Evolutionary conservation across 306 rosid species (phyloP), one percentile per base, ranked within the genome.

Genomic region (Ammopiptanthus mongolicus): DNA sequence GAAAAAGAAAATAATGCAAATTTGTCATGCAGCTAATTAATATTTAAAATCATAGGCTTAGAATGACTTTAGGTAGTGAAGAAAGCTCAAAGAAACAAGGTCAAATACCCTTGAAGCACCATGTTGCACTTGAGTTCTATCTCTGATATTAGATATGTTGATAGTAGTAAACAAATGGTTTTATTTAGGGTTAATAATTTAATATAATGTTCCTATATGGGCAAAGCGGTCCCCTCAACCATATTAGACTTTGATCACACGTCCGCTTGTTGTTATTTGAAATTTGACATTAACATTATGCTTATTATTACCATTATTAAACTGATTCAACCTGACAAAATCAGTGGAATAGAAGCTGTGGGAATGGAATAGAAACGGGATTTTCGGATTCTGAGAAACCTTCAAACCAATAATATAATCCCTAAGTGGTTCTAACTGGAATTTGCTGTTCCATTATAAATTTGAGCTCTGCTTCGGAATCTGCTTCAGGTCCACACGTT

Each of bases 281-380:
- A 78, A 61, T 77, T 80, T 82, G 80, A 74, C 28, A 25, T 25
- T 25, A 25, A 25, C 69, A 80, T 42, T 59, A 52, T 51, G 25
- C n/a, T 5, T 36, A 64, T 33, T 80, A 76, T 79, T n/a, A n/a
- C n/a, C 28, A 25, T 25, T 25, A 25, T 25, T 69, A 25, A 75
- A 82, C 73, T 66, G 71, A 14, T 80, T 78, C 42, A 68, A 59
- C 73, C 97, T 88, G 98, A 80, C 91, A 87, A 81, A 80, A 76
- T 72, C 96, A 90, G 96, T 90, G 90, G 99, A 96, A 92, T 96
- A 96, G 99, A 96, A 96, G 84, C 93, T 90, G 78, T 90, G 97
- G 96, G 96, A 96, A 96, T 90, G 98, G 99, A 96, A 96, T 96
- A 90, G 99, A 96, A 96, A 87, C 99, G 65, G 98, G 93, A 92